phyloP scores from a whole-genome alignment of 129 eudicot species.

The Helianthus tuberosus region DNA sequence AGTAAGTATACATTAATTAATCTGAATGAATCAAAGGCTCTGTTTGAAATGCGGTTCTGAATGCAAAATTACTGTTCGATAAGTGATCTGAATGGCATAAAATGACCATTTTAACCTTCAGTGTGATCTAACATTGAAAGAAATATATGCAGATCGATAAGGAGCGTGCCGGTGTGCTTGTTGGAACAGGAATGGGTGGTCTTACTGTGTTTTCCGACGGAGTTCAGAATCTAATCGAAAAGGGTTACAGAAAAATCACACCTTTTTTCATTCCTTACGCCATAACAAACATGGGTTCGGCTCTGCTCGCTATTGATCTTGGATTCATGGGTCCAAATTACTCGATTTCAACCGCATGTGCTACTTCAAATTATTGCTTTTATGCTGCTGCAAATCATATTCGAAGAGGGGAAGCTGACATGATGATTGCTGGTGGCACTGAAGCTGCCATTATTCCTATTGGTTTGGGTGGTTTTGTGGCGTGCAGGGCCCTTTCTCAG shows the following conservation, averaged over 20 bases:
- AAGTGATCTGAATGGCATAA: neutral
- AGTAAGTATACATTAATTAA: neutral
- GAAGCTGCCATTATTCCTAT: slow-evolving; percentile 89
- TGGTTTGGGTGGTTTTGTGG: slow-evolving; percentile 90
- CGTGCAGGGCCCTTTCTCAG: slow-evolving; percentile 86
- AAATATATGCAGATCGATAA: slow-evolving; percentile 60
- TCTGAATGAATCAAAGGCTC: neutral
- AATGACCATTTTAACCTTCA: neutral
- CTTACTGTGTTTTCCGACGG: slow-evolving; percentile 79
- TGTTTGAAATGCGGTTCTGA: neutral
- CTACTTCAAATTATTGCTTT: slow-evolving; percentile 91
- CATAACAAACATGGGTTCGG: slow-evolving; percentile 92
- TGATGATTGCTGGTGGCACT: slow-evolving; percentile 96
- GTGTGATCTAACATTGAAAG: neutral
- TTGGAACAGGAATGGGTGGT: slow-evolving; percentile 95
- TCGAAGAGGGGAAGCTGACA: slow-evolving; percentile 89
- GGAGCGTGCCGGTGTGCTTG: slow-evolving; percentile 76
- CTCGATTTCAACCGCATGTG: slow-evolving; percentile 94
- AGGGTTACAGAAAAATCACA: slow-evolving; percentile 70
- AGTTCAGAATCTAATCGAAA: slow-evolving; percentile 64
- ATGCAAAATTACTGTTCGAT: neutral
- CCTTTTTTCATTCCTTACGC: slow-evolving; percentile 93
- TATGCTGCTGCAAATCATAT: slow-evolving; percentile 97
- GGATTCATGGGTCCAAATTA: slow-evolving; percentile 97
- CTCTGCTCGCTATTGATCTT: slow-evolving; percentile 84